These are phyloP conservation scores for Lecanicillium sp. DNA, from an alignment of 2,329 filamentous ascomycete genomes.

Conservation along the genomic window DNA sequence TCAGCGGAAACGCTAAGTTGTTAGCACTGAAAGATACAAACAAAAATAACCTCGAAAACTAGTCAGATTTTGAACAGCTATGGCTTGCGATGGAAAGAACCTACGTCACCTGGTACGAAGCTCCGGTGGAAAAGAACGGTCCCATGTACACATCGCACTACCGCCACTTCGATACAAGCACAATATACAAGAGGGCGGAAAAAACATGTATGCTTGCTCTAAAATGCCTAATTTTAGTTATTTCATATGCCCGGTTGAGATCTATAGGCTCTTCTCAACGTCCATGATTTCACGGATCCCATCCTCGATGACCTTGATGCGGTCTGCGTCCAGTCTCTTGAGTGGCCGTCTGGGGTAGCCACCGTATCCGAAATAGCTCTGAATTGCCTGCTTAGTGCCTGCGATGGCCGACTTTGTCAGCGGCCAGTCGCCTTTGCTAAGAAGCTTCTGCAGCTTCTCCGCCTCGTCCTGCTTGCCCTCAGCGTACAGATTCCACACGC, in stretches of 20 bases:
- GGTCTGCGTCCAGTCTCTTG: constrained; percentile 56
- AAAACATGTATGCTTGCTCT: background rate
- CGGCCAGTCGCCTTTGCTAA: constrained; percentile 76
- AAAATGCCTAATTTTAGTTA: background rate
- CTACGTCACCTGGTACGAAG: too few species aligned
- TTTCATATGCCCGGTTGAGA: background rate
- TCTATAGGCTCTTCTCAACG: constrained; percentile 50
- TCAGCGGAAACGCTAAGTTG: too few species aligned
- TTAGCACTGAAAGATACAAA: too few species aligned
- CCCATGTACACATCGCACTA: too few species aligned
- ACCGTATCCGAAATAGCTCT: constrained; percentile 77
- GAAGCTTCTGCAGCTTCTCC: constrained; percentile 66
- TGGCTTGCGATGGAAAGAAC: too few species aligned
- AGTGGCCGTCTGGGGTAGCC: constrained; percentile 69
- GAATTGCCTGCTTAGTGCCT: constrained; percentile 78
- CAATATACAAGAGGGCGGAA: too few species aligned
- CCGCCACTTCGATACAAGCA: too few species aligned
- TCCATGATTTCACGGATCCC: constrained; percentile 60
- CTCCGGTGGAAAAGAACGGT: too few species aligned
- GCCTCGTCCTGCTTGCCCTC: constrained; percentile 72
- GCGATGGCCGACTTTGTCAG: constrained; percentile 77
- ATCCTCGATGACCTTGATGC: constrained; percentile 46
- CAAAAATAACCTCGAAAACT: too few species aligned
- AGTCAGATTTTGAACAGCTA: too few species aligned
- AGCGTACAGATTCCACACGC: constrained; percentile 69